Base-by-base conservation (phyloP, 306 rosid species). In the Acacia acuminata region DNA sequence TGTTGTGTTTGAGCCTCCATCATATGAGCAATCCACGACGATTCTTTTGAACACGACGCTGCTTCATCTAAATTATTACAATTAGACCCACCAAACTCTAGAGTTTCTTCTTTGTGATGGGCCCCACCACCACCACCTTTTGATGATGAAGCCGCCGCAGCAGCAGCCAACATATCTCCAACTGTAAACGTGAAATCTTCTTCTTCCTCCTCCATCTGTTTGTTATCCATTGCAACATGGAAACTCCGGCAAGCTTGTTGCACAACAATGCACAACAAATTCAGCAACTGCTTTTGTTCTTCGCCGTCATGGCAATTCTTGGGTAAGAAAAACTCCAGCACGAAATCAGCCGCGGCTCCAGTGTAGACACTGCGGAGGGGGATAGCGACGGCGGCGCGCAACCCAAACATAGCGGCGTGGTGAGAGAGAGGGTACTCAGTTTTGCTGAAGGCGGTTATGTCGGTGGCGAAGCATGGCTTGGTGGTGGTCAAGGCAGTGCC, bases 361-460 rank as follows among this genome's bases (percentile, higher is more conserved):
- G 94, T 79, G 78, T 79, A 87, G 77, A 86, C 77, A 90, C 40
- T 64, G 2, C 70, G 20, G 43, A 64, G 79, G 24, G 92, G 94
- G 79, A 92, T 87, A 10, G 97, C 94, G 0, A 92, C 89, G 11
- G 97, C 94, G 25, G 92, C 90, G 1, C 72, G 88, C 77, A 92
- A 32, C 2, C 91, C 92, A 24, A 87, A 87, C 77, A 90, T 65
- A 58, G 74, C 60, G 3, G 93, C 96, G 27, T 88, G 91, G 75
- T 87, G 93, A 50, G 89, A 79, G 1, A 90, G 91, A 34, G 92
- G 96, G 24, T 92, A 92, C 44, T 90, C 93, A 0, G 78, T 82
- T 68, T 84, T 90, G 89, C 83, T 83, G 58, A 88, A 90, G 80
- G 91, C 88, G 0, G 88, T 84, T 42, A 88, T 77, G 72, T 92